Base-by-base conservation (phyloP, 805 yeast genomes). In the Schizosaccharomyces osmophilus region DNA sequence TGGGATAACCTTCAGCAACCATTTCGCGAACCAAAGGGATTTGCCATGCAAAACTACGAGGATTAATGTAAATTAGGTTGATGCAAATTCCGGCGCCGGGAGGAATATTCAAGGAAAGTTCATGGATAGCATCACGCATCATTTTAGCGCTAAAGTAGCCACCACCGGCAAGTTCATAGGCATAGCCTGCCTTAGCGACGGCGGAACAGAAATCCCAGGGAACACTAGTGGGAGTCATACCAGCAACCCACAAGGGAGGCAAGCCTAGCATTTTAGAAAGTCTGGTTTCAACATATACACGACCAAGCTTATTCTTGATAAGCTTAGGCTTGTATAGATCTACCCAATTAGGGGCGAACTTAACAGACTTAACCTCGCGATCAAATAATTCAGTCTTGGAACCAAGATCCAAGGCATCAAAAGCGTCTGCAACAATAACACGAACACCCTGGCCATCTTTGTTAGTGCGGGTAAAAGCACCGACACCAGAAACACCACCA, bases 171-270 rank as follows among this genome's bases (percentile, higher is more conserved):
- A 93, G 79, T 77, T 93, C 99, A 69, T 90, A 87, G 71, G 87
- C 95, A 76, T 89, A 93, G 64, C 99, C 99, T 60, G 97, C 88
- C 71, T 89, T 88, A 70, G 89, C 79, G 36, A 97, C 84, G 41
- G 95, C 95, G 64, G 95, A 84, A 63, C 93, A 94, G 68, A 93
- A 89, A 64, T 86, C 89, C 59, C 97, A 93, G 66, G 86, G 84
- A 62, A 89, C 97, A 41, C 98, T 93, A 55, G 95, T 82, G 71
- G 99, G 99, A 51, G 98, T 93, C 99, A 93, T 93, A 77, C 98
- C 99, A 48, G 99, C 95, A 67, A 93, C 93, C 84, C 94, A 84
- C 67, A 93, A 76, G 64, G 98, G 99, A 64, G 98, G 89, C 74
- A 88, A 85, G 64, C 97, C 95, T 65, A 93, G 75, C 68, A 93